phyloP scores from a whole-genome alignment of 257 asterid genomes.

The Nemophila menziesii region DNA sequence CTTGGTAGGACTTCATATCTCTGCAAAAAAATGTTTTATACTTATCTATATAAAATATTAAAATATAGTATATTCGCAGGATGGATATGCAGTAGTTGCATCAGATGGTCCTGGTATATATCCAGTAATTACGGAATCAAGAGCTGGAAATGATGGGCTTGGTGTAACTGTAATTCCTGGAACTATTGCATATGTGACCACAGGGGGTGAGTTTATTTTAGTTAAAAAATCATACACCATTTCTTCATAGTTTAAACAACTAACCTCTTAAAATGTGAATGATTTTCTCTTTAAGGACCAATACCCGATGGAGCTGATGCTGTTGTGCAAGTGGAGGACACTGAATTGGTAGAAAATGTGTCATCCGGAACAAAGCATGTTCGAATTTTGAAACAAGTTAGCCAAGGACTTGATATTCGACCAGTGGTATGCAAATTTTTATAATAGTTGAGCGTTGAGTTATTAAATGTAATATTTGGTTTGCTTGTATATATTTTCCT shows the following conservation, averaged over 20 bases:
- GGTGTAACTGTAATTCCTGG: constrained; percentile 64
- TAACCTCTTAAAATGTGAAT: background rate
- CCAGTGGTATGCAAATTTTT: constrained; percentile 74
- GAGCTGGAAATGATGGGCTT: constrained; percentile 90
- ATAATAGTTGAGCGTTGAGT: background rate
- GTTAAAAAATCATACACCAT: background rate
- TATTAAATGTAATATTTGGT: background rate
- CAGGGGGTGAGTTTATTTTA: constrained; percentile 58
- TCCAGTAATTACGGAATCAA: constrained; percentile 76
- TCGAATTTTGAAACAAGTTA: constrained; percentile 48
- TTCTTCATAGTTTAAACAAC: background rate
- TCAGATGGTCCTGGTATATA: constrained; percentile 90
- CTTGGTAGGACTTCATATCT: background rate
- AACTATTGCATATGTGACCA: constrained; percentile 81
- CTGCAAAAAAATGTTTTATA: background rate
- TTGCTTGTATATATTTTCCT: constrained; percentile 9
- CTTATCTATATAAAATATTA: background rate
- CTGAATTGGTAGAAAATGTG: constrained; percentile 31
- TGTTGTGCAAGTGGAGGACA: constrained; percentile 92
- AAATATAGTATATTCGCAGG: constrained; percentile 27
- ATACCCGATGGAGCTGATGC: constrained; percentile 92
- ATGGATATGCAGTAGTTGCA: constrained; percentile 92
- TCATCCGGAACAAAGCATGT: constrained; percentile 39
- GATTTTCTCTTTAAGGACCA: constrained; percentile 49
- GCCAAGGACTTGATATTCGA: constrained; percentile 68